Evolutionary conservation across 2,329 filamentous ascomycete species (phyloP), one percentile per base, ranked within the genome.

Genomic region (Onygenales sp.): DNA sequence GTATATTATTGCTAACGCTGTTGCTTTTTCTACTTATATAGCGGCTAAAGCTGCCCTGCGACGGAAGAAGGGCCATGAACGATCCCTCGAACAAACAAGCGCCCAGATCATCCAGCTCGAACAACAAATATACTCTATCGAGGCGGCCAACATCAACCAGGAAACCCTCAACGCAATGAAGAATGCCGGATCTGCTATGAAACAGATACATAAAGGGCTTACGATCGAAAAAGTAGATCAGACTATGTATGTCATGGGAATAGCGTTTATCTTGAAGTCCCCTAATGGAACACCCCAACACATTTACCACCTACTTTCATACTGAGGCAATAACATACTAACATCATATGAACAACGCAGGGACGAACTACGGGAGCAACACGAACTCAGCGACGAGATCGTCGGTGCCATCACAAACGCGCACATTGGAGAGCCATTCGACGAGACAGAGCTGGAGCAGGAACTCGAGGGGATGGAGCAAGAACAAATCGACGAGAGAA

Each of bases 111-210:
- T 84, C 63, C 95, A 93, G 21, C 79, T 98, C 44, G 93, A 98
- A 71, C 87, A 91, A 67, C 90, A 98, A 70, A 94, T 97, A 67
- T 93, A 93, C 70, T 86, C 88, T 56, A 97, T 98, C 76, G 93
- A 98, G 73, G 89, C 91, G 47, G 93, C 93, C 57, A 98, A 97
- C 70, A 96, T 98, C 77, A 98, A 98, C 78, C 85, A 92, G 74
- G 91, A 96, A 77, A 98, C 93, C 10, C 78, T 97, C 59, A 82
- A 86, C 61, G 92, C 91, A 6, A 96, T 98, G 90, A 86, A 95
- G 81, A 85, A 85, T 67, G 92, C 93, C 9, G 84, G 88, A 59
- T 76, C 84, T 56, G 93, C 92, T 37, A 97, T 98, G 91, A 86
- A 91, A 76, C 77, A 85, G 59, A 98, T 98, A 63, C 90, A 97